Conservation (phyloP, 1,284 basidiomycete genomes). For the Heterobasidion occidentale region DNA sequence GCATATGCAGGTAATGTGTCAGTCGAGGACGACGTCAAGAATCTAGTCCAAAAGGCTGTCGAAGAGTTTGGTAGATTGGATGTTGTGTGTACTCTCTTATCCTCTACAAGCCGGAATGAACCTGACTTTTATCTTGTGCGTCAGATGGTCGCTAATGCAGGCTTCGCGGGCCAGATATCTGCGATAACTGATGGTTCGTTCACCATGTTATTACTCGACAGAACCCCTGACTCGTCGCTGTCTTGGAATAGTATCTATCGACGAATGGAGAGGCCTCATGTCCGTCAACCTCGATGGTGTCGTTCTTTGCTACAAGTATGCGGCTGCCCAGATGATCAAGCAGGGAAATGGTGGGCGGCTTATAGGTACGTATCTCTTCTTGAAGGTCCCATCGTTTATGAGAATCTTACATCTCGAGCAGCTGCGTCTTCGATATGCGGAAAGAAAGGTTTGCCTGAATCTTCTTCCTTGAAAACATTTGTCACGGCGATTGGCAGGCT, state of each 20-base stretch:
- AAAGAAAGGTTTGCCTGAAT: not conserved
- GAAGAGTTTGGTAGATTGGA: conserved; percentile 25
- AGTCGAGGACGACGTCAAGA: conserved; percentile 22
- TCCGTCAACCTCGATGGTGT: not conserved
- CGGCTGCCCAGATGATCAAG: conserved; percentile 4
- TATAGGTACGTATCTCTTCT: not conserved
- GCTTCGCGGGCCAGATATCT: conserved; percentile 12
- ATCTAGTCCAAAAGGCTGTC: conserved; percentile 23
- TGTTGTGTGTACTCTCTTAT: conserved; percentile 20
- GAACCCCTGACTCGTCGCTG: too few species aligned
- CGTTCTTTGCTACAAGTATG: conserved; percentile 7
- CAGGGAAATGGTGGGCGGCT: conserved; percentile 4
- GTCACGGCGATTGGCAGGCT: not conserved
- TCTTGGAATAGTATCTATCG: not conserved
- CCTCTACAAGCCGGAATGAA: too few species aligned
- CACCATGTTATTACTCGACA: not conserved
- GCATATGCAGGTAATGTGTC: not conserved
- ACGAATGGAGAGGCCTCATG: not conserved
- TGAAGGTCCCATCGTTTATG: not conserved
- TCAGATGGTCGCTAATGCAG: conserved; percentile 25
- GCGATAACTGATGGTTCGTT: conserved; percentile 9
- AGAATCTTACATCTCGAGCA: not conserved
- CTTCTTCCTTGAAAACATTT: not conserved
- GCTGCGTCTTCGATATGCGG: conserved; percentile 3
- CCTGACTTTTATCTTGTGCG: not conserved